Evolutionary conservation across 2,329 filamentous ascomycete genomes (phyloP), one percentile per base, ranked within the genome.

Genomic region (Zelopaecilomyces penicillatus): DNA sequence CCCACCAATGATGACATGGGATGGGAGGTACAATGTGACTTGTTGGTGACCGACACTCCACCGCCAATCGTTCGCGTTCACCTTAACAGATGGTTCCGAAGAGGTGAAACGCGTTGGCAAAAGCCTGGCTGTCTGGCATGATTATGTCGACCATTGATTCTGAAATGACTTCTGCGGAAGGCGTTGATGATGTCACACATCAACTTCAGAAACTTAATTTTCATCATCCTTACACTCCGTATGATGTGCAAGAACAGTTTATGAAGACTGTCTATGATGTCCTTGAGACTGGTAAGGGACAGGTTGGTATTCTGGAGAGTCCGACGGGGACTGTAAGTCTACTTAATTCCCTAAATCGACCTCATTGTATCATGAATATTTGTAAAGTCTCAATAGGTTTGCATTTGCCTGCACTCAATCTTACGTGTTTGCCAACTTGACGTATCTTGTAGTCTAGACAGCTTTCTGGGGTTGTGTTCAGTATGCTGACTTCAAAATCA

Each of bases 261-360:
- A 96, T 96, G 90, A 80, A 74, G 53, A 77, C 84, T 1, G 75
- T 93, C 5, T 95, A 95, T 59, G 67, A 79, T 41, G 87, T 88
- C 48, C 76, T 95, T 28, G 82, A 94, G 53, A 58, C 57, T 27
- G 76, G 77, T 4, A 64, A 84, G 36, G 83, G 86, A 6, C 87
- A 90, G 57, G 74, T 95, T 39, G 90, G 87, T 30, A 89, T 96
- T 37, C 82, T 96, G 38, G 90, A 96, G 60, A 95, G 87, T 38
- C 90, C 90, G n/a, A 96, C 90, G 36, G 90, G 90, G 63, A 85
- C 80, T 50, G 75, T 76, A 59, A 52, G 66, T 64, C 11, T 3
- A 33, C 26, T 30, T 27, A 27, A 7, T 41, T 39, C 7, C 19
- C 19, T n/a, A 19, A 30, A 28, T 19, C 12, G 10, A 27, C 6